These are phyloP conservation scores for Suillus fuscotomentosus DNA, from an alignment of 768 basidiomycete species.

Conservation along the genomic window DNA sequence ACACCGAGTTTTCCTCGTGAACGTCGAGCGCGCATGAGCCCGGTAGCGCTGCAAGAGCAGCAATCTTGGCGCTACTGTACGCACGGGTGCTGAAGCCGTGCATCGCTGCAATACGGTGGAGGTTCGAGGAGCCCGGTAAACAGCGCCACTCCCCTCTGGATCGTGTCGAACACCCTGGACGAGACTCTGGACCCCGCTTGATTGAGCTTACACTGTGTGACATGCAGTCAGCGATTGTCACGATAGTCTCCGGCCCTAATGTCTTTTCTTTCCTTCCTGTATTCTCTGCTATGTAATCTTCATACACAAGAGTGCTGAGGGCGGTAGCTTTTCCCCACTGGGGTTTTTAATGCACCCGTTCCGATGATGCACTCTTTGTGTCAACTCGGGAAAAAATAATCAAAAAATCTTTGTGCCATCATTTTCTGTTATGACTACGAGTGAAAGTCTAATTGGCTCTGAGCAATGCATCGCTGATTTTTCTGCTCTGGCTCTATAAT, in stretches of 20 bases:
- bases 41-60: constrained; percentile 6
- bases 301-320: constrained; percentile 8
- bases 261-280: neutral
- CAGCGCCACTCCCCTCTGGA: constrained; percentile 3
- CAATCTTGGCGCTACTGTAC: constrained; percentile 7
- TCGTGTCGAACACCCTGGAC: neutral
- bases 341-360: constrained; percentile 16
- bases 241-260: neutral
- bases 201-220: neutral
- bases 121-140: constrained; percentile 1
- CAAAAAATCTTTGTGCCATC: neutral
- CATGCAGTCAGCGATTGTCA: neutral
- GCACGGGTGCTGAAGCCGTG: constrained; percentile 6
- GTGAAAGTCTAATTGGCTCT: neutral
- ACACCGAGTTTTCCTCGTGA: constrained; percentile 8
- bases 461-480: neutral
- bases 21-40: constrained; percentile 11
- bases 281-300: neutral
- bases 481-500: neutral
- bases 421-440: neutral
- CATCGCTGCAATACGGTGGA: constrained; percentile 8
- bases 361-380: constrained; percentile 7
- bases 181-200: neutral
- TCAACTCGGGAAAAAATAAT: constrained; percentile 1
- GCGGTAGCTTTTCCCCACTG: constrained; percentile 16